Percentiles rank a stretch among this genome's conserved stretches.
Conservation (phyloP, 306 rosid genomes). For the Hippophae tibetana region DNA sequence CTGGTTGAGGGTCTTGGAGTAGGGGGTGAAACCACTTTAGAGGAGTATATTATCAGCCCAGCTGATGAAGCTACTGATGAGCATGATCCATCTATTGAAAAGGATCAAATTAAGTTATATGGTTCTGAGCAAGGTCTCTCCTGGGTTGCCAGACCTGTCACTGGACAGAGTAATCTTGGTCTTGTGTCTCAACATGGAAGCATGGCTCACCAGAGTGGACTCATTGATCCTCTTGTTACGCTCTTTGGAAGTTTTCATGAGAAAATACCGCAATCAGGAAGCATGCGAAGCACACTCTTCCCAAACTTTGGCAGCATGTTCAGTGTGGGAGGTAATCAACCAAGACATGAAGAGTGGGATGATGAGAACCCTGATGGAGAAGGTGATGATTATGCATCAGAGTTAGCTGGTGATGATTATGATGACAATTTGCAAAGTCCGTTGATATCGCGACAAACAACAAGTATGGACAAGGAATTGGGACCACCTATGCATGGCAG, state of each 20-base stretch:
- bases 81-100: conserved; percentile 44
- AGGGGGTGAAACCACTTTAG: conserved; percentile 72
- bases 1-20: conserved; percentile 93
- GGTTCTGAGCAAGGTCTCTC: conserved; percentile 81
- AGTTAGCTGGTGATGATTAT: conserved; percentile 51
- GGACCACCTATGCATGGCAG: conserved; percentile 55
- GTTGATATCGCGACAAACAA: conserved; percentile 79
- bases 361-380: conserved; percentile 84
- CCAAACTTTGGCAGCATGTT: conserved; percentile 98
- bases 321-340: conserved; percentile 79
- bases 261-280: conserved; percentile 66
- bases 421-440: conserved; percentile 81
- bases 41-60: conserved; percentile 78
- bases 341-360: conserved; percentile 81
- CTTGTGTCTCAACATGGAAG: conserved; percentile 70
- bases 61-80: conserved; percentile 48
- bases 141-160: conserved; percentile 81
- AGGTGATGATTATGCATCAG: conserved; percentile 71
- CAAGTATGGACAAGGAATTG: conserved; percentile 72
- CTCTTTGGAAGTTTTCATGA: conserved; percentile 94
- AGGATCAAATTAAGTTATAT: conserved; percentile 59
- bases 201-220: conserved; percentile 47
- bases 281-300: conserved; percentile 82
- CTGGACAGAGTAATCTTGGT: conserved; percentile 53
- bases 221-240: conserved; percentile 81